A percentile compares a stretch with the other conserved stretches of the same genome.
Conservation (phyloP, 2,329 filamentous ascomycete species). For the Pyricularia grisea region DNA sequence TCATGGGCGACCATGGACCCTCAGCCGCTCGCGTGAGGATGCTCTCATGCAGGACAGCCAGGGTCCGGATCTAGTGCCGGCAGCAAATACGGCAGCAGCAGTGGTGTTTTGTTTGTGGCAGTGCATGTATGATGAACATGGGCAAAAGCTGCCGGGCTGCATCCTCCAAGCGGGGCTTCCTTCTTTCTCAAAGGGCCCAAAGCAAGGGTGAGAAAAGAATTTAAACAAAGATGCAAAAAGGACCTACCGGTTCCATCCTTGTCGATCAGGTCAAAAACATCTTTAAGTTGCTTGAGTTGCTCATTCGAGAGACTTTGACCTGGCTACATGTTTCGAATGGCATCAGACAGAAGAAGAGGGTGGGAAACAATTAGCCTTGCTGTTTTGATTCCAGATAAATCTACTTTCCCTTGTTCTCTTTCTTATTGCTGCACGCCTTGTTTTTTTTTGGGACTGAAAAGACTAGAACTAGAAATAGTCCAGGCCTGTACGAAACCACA, state of each 20-base stretch:
- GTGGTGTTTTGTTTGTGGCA: not conserved
- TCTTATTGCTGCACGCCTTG: not conserved
- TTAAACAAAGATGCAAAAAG: not conserved
- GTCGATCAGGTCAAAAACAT: constrained; percentile 3
- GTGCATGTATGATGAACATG: not conserved
- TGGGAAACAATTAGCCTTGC: not conserved
- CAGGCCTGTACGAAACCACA: not conserved
- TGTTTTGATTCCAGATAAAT: not conserved
- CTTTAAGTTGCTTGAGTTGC: constrained; percentile 4
- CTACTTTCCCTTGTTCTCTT: not conserved
- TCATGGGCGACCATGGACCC: not conserved
- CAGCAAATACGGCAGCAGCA: not conserved
- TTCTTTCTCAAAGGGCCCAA: not conserved
- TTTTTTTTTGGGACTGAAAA: not conserved
- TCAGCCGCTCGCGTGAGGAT: not conserved
- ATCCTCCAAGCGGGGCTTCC: not conserved
- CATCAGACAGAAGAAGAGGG: not conserved
- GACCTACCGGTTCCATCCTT: constrained; percentile 4
- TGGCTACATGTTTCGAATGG: not conserved
- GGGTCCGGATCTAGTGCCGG: not conserved
- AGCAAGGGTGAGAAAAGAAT: not conserved
- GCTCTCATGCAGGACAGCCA: not conserved
- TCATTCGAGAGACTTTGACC: not conserved
- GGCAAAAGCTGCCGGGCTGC: not conserved
- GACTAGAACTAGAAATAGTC: not conserved